Evolutionary conservation across 164 flowering plant genomes (phyloP).

Genomic region (Chimonanthus praecox): DNA sequence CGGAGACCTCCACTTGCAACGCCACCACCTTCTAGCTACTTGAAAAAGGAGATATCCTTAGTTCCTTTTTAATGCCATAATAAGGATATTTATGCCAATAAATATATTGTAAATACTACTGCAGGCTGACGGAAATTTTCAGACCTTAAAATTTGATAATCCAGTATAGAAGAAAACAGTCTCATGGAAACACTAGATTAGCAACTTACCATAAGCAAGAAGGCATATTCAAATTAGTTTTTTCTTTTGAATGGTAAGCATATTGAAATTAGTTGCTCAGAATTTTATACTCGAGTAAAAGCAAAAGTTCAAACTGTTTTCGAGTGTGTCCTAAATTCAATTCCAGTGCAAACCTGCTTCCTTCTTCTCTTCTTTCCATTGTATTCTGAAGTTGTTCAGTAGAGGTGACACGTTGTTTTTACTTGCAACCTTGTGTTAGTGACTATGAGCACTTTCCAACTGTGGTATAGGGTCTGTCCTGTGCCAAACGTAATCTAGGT

Average conservation of each 20-base stretch:
- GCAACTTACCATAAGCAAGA: too few species aligned
- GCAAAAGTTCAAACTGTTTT: background rate
- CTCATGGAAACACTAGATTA: too few species aligned
- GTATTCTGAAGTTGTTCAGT: background rate
- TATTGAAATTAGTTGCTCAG: too few species aligned
- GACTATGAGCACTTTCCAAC: background rate
- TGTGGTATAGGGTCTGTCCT: background rate
- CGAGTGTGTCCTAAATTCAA: background rate
- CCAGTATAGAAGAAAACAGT: too few species aligned
- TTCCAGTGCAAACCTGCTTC: background rate
- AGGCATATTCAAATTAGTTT: too few species aligned
- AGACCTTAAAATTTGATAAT: too few species aligned
- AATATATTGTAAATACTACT: too few species aligned
- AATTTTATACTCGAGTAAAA: background rate
- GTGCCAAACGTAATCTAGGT: background rate
- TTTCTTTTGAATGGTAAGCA: background rate
- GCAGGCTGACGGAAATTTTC: too few species aligned
- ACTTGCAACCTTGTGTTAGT: background rate
- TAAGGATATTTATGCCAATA: too few species aligned
- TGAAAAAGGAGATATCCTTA: background rate
- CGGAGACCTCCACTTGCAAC: slow-evolving; percentile 99
- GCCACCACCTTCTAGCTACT: slow-evolving; percentile 91
- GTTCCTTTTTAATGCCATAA: background rate
- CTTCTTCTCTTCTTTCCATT: background rate
- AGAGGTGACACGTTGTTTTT: background rate